A percentile compares a stretch with the other conserved stretches of the same genome.
phyloP scores from a whole-genome alignment of 2,329 filamentous ascomycete genomes.

The Verruconis gallopava region DNA sequence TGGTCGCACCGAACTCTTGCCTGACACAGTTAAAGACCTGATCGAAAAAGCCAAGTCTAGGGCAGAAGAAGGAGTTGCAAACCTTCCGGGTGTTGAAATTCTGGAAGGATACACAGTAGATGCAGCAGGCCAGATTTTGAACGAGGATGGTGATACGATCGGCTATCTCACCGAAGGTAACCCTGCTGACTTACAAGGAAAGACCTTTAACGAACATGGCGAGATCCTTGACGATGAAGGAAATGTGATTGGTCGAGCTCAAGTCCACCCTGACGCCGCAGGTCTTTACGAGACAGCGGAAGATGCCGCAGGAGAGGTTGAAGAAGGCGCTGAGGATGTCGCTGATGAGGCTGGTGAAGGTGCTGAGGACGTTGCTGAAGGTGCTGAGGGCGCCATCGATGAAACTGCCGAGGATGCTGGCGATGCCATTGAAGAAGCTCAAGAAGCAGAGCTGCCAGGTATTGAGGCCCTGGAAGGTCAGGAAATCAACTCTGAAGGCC shows the following conservation, averaged over 20 bases:
- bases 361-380: constrained; percentile 17
- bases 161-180: constrained; percentile 36
- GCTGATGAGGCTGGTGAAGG: constrained; percentile 20
- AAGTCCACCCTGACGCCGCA: constrained; percentile 34
- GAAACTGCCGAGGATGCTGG: constrained; percentile 7
- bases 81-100: constrained; percentile 33
- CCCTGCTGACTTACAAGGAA: constrained; percentile 34
- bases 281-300: constrained; percentile 19
- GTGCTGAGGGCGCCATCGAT: constrained; percentile 13
- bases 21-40: constrained; percentile 31
- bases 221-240: constrained; percentile 43
- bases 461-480: constrained; percentile 39
- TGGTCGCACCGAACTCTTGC: constrained; percentile 38
- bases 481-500: constrained; percentile 36
- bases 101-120: constrained; percentile 36
- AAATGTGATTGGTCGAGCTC: constrained; percentile 39
- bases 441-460: constrained; percentile 37
- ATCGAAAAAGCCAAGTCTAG: constrained; percentile 25
- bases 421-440: constrained; percentile 16
- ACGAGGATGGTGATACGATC: constrained; percentile 38
- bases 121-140: constrained; percentile 34
- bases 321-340: constrained; percentile 15
- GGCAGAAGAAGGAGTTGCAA: constrained; percentile 18
- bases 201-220: constrained; percentile 38
- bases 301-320: constrained; percentile 17